Evolutionary conservation across 2,329 filamentous ascomycete species (phyloP), one percentile per base, ranked within the genome.

Genomic region (Lachnellula willkommii): DNA sequence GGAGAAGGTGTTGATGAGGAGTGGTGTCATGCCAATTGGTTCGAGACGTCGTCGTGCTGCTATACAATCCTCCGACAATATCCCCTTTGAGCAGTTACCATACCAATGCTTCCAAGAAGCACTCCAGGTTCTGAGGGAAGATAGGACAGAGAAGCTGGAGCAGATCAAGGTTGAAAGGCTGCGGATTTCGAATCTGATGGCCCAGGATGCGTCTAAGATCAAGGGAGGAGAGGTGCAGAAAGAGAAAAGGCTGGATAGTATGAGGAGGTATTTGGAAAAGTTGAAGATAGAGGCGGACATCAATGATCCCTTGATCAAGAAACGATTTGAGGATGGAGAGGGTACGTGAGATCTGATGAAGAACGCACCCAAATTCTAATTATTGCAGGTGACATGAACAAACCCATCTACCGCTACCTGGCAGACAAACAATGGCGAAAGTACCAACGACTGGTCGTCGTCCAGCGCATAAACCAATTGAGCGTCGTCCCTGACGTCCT

Each of bases 21-120:
- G 80, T 62, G 87, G 89, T 53, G 79, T 84, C 46, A 79, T 82
- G 59, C 90, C 90, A 52, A 77, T 96, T 66, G 92, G 92, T 50
- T 95, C 91, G 47, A 85, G 92, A 65, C 84, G 92, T 77, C 87
- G 92, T 60, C 87, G 93, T 70, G 82, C 84, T 28, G 88, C 88
- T 28, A 72, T 92, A 58, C 83, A 79, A 67, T 82, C 76, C 65
- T 74, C 79, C 60, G 81, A 87, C 66, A 76, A 96, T 50, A 63
- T 71, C 32, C 90, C 92, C 26, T 96, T 99, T 70, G 90, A 96
- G 76, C 88, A 93, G 70, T 77, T 99, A 63, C 94, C 94, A 17
- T 99, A 95, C 75, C 93, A 97, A 79, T 94, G 90, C 74, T 99
- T 97, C 77, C 94, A 99, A 74, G 92, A 96, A 75, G 94, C 94